phyloP scores from a whole-genome alignment of 805 yeast species.

The Cyberlindnera euphorbiae region DNA sequence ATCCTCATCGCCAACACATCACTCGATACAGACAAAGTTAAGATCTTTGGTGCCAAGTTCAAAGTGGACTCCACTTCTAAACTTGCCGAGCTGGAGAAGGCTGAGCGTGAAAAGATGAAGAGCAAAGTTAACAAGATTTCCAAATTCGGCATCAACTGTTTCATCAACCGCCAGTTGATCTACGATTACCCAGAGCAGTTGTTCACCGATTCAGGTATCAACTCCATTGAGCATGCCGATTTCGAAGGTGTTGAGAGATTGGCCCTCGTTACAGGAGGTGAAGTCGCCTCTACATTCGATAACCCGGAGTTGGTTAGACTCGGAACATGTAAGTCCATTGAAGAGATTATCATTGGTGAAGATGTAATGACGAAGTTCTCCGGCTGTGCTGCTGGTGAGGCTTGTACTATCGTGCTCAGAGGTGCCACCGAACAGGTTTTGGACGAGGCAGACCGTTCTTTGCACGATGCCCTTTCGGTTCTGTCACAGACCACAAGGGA shows the following conservation, averaged over 20 bases:
- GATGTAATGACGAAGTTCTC: constrained; percentile 84
- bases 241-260: constrained; percentile 96
- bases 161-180: constrained; percentile 92
- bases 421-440: constrained; percentile 97
- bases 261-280: constrained; percentile 96
- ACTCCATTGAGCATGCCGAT: constrained; percentile 96
- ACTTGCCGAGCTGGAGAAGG: constrained; percentile 87
- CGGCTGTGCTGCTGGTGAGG: constrained; percentile 95
- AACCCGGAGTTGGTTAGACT: constrained; percentile 79
- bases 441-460: constrained; percentile 94
- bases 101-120: constrained; percentile 92
- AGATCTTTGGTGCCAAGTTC: constrained; percentile 95
- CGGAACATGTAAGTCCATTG: constrained; percentile 86
- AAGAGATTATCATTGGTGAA: constrained; percentile 91
- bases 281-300: constrained; percentile 95
- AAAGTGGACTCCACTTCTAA: constrained; percentile 93
- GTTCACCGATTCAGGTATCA: constrained; percentile 80
- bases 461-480: constrained; percentile 95
- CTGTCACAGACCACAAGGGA: constrained; percentile 91
- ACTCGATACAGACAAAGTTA: constrained; percentile 95
- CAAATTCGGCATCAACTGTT: constrained; percentile 80
- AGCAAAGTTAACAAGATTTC: constrained; percentile 83
- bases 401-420: constrained; percentile 91
- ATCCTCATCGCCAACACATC: constrained; percentile 94
- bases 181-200: constrained; percentile 98